Conservation (phyloP, 2,329 filamentous ascomycete species). For the Hypomyces perniciosus region DNA sequence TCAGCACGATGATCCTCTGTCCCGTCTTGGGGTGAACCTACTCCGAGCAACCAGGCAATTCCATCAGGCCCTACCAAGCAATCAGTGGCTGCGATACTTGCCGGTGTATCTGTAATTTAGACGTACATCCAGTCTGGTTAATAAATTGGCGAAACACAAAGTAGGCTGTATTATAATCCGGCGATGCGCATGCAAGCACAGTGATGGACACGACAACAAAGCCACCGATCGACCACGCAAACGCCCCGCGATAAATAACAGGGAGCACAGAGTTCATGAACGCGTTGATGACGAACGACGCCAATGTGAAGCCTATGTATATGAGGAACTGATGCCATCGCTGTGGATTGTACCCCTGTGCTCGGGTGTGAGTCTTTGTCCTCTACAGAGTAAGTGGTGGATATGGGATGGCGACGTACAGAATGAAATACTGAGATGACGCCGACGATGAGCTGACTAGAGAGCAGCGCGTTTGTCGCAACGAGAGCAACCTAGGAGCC, state of each 20-base stretch:
- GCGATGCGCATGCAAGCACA: conserved; percentile 57
- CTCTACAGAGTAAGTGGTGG: too few relatives aligned
- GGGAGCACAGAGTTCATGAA: conserved; percentile 27
- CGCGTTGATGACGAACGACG: conserved; percentile 25
- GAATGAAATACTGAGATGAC: conserved; percentile 57
- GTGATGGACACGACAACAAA: conserved; percentile 66
- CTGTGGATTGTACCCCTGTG: conserved; percentile 44
- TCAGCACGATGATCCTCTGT: not conserved
- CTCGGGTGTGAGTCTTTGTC: not conserved
- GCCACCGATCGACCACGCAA: conserved; percentile 63
- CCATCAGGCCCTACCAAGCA: conserved; percentile 24
- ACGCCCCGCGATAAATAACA: conserved; percentile 56
- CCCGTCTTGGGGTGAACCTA: not conserved
- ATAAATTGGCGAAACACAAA: conserved; percentile 28
- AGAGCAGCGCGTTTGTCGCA: conserved; percentile 61
- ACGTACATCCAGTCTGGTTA: conserved; percentile 25
- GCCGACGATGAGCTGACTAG: conserved; percentile 59
- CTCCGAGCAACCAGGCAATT: conserved; percentile 28
- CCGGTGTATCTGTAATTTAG: not conserved
- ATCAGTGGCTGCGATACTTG: not conserved
- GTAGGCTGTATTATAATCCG: conserved; percentile 42
- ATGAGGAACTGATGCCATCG: conserved; percentile 65
- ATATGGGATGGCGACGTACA: conserved; percentile 1
- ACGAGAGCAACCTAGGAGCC: conserved; percentile 47
- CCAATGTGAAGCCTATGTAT: conserved; percentile 25